These are phyloP conservation scores for Tetrahymena malaccensis DNA, from an alignment of 73 alveolate genomes.

Conservation along the genomic window DNA sequence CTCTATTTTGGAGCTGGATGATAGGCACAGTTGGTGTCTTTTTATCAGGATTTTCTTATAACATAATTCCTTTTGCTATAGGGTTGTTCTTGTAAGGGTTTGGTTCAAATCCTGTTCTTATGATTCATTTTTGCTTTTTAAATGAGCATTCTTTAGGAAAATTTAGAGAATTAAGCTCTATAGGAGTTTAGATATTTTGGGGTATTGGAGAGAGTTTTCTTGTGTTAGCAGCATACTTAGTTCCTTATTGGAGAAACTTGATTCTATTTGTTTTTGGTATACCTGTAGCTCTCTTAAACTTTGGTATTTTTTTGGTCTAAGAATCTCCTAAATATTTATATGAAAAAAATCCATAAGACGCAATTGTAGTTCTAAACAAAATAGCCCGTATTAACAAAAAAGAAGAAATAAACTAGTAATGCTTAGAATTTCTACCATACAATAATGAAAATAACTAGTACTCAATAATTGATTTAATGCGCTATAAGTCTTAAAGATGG, in stretches of 20 bases:
- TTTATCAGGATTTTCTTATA: background rate
- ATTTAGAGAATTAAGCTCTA: constrained; percentile 15
- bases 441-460: background rate
- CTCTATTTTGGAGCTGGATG: background rate
- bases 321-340: constrained; percentile 19
- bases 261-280: background rate
- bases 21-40: constrained; percentile 11
- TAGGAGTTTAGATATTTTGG: constrained; percentile 12
- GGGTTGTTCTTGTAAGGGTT: constrained; percentile 15
- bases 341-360: background rate
- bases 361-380: background rate
- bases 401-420: background rate
- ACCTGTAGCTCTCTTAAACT: background rate
- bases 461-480: background rate
- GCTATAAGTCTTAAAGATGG: constrained; percentile 12
- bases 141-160: constrained; percentile 34
- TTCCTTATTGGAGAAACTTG: constrained; percentile 21
- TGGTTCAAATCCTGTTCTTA: constrained; percentile 27
- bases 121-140: constrained; percentile 12
- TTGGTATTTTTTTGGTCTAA: background rate
- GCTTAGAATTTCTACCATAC: background rate
- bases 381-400: constrained; percentile 7
- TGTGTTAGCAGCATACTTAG: constrained; percentile 3
- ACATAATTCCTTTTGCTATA: background rate
- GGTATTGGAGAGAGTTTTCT: constrained; percentile 22